Conservation (phyloP, 169 alveolate species). For the Sarcocystis neurona region DNA sequence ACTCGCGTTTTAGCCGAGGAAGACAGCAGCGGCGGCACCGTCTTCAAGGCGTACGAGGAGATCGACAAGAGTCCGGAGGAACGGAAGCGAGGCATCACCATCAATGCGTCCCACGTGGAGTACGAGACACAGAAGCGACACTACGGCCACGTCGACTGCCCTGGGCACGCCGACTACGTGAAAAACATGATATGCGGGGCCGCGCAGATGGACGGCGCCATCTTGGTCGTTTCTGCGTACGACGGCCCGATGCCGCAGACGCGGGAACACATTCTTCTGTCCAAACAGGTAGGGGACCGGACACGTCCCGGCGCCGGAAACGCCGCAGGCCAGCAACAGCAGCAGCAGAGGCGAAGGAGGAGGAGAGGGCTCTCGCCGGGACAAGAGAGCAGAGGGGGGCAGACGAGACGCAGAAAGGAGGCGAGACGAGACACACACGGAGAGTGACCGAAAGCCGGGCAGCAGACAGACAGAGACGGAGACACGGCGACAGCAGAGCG, state of each 20-base stretch:
- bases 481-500: too few species aligned
- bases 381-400: too few species aligned
- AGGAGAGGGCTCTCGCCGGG: too few species aligned
- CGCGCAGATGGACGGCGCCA: constrained; percentile 94
- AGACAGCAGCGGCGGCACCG: constrained; percentile 71
- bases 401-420: too few species aligned
- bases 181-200: constrained; percentile 97
- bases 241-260: constrained; percentile 97
- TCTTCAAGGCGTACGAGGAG: constrained; percentile 74
- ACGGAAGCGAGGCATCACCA: constrained; percentile 92
- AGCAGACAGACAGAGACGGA: too few species aligned
- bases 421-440: too few species aligned
- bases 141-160: constrained; percentile 75
- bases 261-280: constrained; percentile 87
- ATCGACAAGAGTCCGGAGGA: constrained; percentile 92
- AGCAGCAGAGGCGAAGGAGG: too few species aligned
- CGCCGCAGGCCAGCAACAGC: too few species aligned
- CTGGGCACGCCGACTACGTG: constrained; percentile 96
- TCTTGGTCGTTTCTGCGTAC: constrained; percentile 92
- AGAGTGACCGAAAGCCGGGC: too few species aligned
- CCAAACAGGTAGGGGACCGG: constrained; percentile 82
- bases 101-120: constrained; percentile 88
- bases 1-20: constrained; percentile 79
- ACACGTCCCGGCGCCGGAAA: too few species aligned
- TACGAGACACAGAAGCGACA: constrained; percentile 77